Evolutionary conservation across 2,329 filamentous ascomycete species (phyloP), one percentile per base, ranked within the genome.

Genomic region (Fusarium denticulatum): DNA sequence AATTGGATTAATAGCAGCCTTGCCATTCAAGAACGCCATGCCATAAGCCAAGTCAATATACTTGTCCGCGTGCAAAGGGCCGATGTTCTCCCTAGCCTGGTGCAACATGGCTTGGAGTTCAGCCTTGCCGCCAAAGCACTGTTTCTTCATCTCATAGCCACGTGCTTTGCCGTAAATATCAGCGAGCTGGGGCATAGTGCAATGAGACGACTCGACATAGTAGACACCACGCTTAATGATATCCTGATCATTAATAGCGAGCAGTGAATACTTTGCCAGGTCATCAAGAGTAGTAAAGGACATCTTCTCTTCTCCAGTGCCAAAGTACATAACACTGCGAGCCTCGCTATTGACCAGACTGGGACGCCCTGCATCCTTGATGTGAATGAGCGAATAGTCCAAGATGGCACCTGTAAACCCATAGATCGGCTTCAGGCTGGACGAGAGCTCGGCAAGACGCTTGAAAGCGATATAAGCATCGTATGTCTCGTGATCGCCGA

Each of bases 391-490:
- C 24, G 40, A 49, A 7, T 66, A 66, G 6, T 66, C 60, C 2
- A 66, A 26, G 12, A 66, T 66, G 0, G 49, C 13, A 6, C 64
- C 64, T 6, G 49, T 58, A 5, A 66, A 66, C 0, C 36, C 30
- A 8, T 37, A 67, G 7, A 67, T 45, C 1, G 64, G 62, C 1
- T 60, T 67, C 1, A 67, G 8, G 5, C 14, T 26, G 3, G 26
- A 40, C 0, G 64, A 67, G 5, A 67, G 62, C 28, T 67, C 62
- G 18, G 64, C 64, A 7, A 67, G 64, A 7, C 62, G 50, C 11
- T 60, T 67, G 5, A 67, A 67, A 24, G 64, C 57, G 11, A 67
- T 67, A 8, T 67, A 60, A 22, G 64, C 43, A n/a, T 67, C 62
- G 2, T 67, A 67, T 1, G 45, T 67, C 9, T 67, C 62, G 22